phyloP scores from a whole-genome alignment of 495 filamentous ascomycete genomes.

The Aspergillus saccharolyticus region DNA sequence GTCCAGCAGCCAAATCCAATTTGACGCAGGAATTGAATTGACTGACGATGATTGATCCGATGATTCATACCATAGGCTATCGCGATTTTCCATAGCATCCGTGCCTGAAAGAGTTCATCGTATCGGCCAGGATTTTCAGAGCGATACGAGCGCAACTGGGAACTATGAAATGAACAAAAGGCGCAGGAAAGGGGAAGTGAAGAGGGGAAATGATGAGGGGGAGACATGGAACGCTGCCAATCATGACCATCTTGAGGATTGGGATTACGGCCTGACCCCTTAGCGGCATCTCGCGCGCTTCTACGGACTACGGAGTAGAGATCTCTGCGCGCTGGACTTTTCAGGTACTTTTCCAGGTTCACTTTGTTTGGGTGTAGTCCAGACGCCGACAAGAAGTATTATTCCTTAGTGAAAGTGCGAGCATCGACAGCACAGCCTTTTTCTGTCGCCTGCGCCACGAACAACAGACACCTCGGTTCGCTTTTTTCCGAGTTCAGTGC shows the following conservation, averaged over 20 bases:
- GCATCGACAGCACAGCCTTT: not conserved
- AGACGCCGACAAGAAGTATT: not conserved
- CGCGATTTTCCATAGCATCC: not conserved
- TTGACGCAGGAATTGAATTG: not conserved
- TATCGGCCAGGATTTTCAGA: not conserved
- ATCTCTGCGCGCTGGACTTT: not conserved
- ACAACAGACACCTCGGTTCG: not conserved
- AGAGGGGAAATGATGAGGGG: not conserved
- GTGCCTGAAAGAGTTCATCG: not conserved
- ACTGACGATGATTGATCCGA: not conserved
- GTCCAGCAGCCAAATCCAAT: not conserved
- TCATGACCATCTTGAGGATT: not conserved
- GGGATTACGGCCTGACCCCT: not conserved
- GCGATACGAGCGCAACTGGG: not conserved
- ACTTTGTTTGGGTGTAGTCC: too few relatives aligned
- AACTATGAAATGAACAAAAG: not conserved
- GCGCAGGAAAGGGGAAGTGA: not conserved
- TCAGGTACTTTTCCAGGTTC: too few relatives aligned
- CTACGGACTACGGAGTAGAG: not conserved
- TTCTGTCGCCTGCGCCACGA: not conserved
- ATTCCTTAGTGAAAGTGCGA: not conserved
- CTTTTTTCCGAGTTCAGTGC: not conserved
- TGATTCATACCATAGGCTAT: not conserved
- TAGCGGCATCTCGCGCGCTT: not conserved
- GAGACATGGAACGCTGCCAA: constrained; percentile 1